A percentile compares a stretch with the other conserved stretches of the same genome.
Evolutionary conservation across 192 early-diverging fungal genomes (phyloP).

Genomic region (Paraglomus brasilianum): DNA sequence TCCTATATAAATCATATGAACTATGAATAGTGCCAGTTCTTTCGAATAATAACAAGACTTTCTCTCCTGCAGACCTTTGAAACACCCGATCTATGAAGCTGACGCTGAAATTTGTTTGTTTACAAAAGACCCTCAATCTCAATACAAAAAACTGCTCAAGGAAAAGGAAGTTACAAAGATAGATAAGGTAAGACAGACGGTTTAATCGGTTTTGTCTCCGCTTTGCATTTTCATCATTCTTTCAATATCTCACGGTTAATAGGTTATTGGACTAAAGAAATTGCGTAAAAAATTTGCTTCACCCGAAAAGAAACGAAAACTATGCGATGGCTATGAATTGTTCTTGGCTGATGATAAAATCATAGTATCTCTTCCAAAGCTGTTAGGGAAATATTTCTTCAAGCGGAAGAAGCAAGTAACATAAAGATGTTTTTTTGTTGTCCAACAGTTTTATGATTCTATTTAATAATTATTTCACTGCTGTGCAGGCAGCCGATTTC

Average conservation of each 20-base stretch:
- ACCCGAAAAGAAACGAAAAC: conserved; percentile 76
- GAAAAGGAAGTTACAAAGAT: conserved; percentile 62
- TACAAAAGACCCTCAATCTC: conserved; percentile 79
- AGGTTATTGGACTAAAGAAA: conserved; percentile 78
- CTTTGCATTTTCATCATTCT: not conserved
- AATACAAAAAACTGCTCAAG: conserved; percentile 72
- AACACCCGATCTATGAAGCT: conserved; percentile 61
- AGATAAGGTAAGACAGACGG: conserved; percentile 48
- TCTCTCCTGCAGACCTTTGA: conserved; percentile 56
- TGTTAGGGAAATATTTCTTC: conserved; percentile 85
- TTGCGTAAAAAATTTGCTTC: conserved; percentile 77
- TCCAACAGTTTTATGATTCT: conserved; percentile 28
- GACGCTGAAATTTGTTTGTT: conserved; percentile 82
- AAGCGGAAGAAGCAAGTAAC: conserved; percentile 72
- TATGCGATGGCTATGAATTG: conserved; percentile 75
- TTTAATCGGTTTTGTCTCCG: not conserved
- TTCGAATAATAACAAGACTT: not conserved
- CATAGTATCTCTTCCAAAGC: conserved; percentile 67
- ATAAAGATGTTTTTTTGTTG: conserved; percentile 10
- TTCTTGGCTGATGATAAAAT: conserved; percentile 89
- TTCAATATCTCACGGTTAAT: conserved; percentile 11
- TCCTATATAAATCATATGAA: not conserved
- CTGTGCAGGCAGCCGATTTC: conserved; percentile 65
- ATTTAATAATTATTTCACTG: conserved; percentile 16
- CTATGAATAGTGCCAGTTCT: not conserved